A percentile compares a stretch with the other conserved stretches of the same genome.
Evolutionary conservation across 108 stramenopile genomes (phyloP).

Genomic region (Mediolabrus comicus): DNA sequence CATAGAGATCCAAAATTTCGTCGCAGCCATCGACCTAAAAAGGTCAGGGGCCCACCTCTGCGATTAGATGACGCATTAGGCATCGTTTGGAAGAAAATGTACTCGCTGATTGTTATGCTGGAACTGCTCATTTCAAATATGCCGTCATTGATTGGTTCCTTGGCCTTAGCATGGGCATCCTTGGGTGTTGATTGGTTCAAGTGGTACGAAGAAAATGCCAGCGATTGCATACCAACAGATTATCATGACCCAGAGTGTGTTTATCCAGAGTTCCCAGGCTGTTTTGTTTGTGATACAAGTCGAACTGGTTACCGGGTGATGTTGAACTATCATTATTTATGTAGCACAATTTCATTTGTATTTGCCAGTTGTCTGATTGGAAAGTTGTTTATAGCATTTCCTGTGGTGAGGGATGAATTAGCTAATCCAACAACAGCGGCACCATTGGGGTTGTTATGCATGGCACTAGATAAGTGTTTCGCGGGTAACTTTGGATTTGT

Average conservation of each 20-base stretch:
- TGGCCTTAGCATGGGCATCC: conserved; percentile 65
- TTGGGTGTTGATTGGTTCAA: conserved; percentile 87
- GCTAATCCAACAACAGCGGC: conserved; percentile 44
- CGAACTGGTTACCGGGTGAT: conserved; percentile 16
- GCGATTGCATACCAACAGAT: conserved; percentile 71
- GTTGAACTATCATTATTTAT: conserved; percentile 38
- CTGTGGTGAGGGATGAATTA: conserved; percentile 45
- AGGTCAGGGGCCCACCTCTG: conserved; percentile 4
- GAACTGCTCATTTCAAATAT: conserved; percentile 76
- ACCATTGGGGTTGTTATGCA: conserved; percentile 41
- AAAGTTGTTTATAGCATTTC: conserved; percentile 37
- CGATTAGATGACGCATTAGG: conserved; percentile 37
- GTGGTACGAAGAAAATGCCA: conserved; percentile 65
- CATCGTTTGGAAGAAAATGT: conserved; percentile 24
- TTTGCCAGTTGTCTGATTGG: conserved; percentile 20
- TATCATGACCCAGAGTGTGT: conserved; percentile 72
- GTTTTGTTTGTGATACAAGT: conserved; percentile 73
- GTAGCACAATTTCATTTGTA: conserved; percentile 31
- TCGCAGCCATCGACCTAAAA: conserved; percentile 2
- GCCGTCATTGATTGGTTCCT: conserved; percentile 69
- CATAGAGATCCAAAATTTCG: not conserved
- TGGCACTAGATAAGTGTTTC: conserved; percentile 39
- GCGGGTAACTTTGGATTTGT: conserved; percentile 37
- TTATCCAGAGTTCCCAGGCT: conserved; percentile 83
- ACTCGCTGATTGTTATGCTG: conserved; percentile 5